Evolutionary conservation across 805 yeast genomes (phyloP), one percentile per base, ranked within the genome.

Genomic region (Schizosaccharomyces cryophilus): DNA sequence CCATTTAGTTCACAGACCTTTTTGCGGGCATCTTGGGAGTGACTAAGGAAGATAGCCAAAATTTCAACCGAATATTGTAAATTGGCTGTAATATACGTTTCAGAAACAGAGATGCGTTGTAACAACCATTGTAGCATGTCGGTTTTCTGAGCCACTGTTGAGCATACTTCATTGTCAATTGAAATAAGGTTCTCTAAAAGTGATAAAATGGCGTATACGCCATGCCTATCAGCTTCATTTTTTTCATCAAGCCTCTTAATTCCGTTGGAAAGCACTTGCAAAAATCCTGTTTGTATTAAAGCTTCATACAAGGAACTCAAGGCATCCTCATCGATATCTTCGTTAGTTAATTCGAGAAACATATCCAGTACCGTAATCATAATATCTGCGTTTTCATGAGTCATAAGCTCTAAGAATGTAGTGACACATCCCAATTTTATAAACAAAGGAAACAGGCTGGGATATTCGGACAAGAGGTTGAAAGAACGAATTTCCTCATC

Each of bases 31-130:
- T 13, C 60, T 38, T 48, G 61, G 2, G 66, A 64, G n/a, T 62
- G 59, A 29, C 60, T 64, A 11, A 63, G 59, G n/a, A 65, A 56
- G 54, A 65, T 63, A n/a, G 67, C 66, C 42, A 65, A 51, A 17
- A 65, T 42, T 42, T 65, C 67, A 19, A 65, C 66, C n/a, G 65
- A 58, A 58, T 64, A 65, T 51, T 65, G 67, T 63, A 61, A 61
- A 48, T 64, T 65, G 31, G 64, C 63, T 26, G 65, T 58, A 15
- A 64, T 61, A 3, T 65, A 63, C 19, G 60, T 51, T 48, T 65
- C 66, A n/a, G 61, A 61, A 21, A 59, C 61, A 0, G 61, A 54
- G n/a, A 63, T 42, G 15, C 66, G 63, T 51, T 56, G 61, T 19
- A 65, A 51, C n/a, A 65, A 42, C 65, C 65, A 65, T n/a, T 63